A percentile compares a stretch with the other conserved stretches of the same genome.
These are phyloP conservation scores for Sicyos baderoa DNA, from an alignment of 306 rosid genomes.

Conservation along the genomic window DNA sequence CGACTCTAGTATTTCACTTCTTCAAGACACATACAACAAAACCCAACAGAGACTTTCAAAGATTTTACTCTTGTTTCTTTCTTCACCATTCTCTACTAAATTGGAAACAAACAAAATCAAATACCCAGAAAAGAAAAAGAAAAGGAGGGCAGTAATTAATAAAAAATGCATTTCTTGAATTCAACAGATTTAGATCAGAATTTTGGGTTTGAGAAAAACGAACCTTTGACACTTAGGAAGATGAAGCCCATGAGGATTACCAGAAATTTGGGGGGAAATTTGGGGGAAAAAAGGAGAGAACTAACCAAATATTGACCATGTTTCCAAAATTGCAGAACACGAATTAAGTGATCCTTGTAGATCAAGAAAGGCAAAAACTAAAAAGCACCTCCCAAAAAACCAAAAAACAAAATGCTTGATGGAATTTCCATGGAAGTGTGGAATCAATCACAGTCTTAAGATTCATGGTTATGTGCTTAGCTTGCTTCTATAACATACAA, in stretches of 20 bases:
- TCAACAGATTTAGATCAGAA: background rate
- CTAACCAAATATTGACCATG: no score
- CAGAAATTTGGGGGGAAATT: constrained; percentile 14
- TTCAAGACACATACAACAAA: constrained; percentile 2
- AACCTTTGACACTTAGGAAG: constrained; percentile 70
- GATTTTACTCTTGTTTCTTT: background rate
- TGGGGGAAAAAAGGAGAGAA: no score
- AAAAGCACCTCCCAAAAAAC: no score
- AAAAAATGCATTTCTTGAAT: background rate
- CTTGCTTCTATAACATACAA: background rate
- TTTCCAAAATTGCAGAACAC: no score
- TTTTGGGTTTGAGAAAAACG: background rate
- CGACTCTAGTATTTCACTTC: background rate
- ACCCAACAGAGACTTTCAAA: background rate
- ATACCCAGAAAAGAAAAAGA: background rate
- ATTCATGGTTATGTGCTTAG: background rate
- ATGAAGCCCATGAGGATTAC: constrained; percentile 34
- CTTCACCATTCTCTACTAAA: background rate
- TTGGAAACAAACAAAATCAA: constrained; percentile 9
- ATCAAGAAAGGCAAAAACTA: background rate
- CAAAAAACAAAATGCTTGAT: background rate
- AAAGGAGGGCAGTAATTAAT: background rate
- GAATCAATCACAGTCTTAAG: background rate
- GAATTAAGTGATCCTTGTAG: background rate
- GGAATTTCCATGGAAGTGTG: background rate